These are phyloP conservation scores for Durio zibethinus DNA, from an alignment of 345 rosid genomes.

Conservation along the genomic window DNA sequence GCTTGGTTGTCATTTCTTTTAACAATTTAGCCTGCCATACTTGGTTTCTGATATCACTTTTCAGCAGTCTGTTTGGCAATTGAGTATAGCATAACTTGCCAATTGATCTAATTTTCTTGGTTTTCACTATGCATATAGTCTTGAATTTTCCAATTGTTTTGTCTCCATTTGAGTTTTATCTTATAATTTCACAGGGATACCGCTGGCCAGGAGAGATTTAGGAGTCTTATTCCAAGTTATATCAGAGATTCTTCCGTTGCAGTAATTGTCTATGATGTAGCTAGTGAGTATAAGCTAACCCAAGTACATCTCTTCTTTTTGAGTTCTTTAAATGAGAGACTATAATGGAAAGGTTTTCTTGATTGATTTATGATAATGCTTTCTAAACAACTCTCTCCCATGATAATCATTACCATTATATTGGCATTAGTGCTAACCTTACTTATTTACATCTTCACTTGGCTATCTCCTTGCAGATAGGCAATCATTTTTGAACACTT, in stretches of 20 bases:
- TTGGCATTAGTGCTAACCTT: neutral
- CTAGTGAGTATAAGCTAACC: constrained; percentile 48
- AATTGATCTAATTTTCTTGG: neutral
- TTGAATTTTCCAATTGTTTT: neutral
- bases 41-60: neutral
- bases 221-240: constrained; percentile 94
- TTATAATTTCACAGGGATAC: constrained; percentile 63
- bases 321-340: neutral
- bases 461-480: constrained; percentile 48
- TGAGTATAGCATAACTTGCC: neutral
- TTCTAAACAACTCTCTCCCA: neutral
- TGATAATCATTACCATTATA: neutral
- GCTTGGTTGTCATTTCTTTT: neutral
- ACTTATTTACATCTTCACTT: neutral
- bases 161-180: neutral
- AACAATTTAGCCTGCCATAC: neutral
- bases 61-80: neutral
- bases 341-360: neutral
- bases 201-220: constrained; percentile 92
- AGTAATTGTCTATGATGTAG: constrained; percentile 88
- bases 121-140: neutral
- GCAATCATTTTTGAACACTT: constrained; percentile 79
- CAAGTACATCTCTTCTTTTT: neutral
- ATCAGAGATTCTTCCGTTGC: constrained; percentile 96
- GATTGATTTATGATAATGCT: neutral